phyloP scores from a whole-genome alignment of 2,329 filamentous ascomycete genomes.

The Fusarium tanahbumbuense region DNA sequence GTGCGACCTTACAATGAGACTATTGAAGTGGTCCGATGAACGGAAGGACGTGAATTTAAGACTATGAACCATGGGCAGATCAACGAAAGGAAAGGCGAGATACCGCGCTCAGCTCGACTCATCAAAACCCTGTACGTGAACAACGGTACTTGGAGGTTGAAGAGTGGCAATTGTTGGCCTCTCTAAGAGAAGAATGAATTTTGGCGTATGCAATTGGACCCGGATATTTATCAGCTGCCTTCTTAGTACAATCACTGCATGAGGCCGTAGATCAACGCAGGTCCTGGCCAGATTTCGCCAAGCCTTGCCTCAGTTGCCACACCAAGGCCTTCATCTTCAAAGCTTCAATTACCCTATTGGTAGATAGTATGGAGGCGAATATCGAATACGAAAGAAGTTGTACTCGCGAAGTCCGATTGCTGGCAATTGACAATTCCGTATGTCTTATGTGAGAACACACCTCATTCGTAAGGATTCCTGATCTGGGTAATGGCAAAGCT shows the following conservation, averaged over 20 bases:
- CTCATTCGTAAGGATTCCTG: not conserved
- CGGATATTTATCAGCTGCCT: not conserved
- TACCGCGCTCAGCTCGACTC: not conserved
- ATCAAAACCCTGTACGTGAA: accelerated
- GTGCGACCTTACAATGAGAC: not conserved
- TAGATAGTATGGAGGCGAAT: not conserved
- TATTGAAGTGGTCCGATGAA: not conserved
- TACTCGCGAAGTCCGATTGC: not conserved
- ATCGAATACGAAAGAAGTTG: not conserved
- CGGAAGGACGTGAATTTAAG: accelerated
- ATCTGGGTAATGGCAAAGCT: too few species aligned
- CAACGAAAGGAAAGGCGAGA: not conserved
- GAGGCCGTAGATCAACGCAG: not conserved
- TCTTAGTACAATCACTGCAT: not conserved
- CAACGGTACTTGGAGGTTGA: not conserved
- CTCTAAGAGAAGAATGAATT: not conserved
- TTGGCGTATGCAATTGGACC: not conserved
- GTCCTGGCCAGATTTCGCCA: not conserved
- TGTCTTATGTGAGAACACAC: not conserved
- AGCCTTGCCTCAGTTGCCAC: not conserved
- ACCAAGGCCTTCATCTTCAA: not conserved
- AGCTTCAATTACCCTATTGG: not conserved
- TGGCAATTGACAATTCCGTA: not conserved
- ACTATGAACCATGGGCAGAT: not conserved
- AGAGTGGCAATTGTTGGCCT: accelerated